Evolutionary conservation across 139 green algal species (phyloP).

Genomic region (Chlorella sorokiniana): DNA sequence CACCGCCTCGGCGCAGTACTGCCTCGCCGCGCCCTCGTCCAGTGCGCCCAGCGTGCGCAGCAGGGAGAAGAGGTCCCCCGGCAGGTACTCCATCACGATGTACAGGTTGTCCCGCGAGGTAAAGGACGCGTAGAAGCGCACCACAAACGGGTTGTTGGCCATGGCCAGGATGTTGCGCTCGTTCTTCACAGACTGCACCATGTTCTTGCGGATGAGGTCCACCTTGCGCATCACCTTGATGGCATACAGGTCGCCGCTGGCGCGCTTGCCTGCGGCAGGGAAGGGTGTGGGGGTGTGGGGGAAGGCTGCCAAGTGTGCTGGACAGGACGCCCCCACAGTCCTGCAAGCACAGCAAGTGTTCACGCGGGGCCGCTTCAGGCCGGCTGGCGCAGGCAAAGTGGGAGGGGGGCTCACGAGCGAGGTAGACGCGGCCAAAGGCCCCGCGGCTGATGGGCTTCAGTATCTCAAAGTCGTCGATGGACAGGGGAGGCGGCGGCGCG

Average conservation of each 20-base stretch:
- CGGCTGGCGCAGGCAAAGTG: too few relatives aligned
- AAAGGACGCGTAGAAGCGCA: slow-evolving; percentile 93
- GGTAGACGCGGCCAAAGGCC: slow-evolving; percentile 94
- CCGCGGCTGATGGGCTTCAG: slow-evolving; percentile 94
- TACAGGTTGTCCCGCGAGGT: slow-evolving; percentile 91
- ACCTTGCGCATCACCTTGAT: slow-evolving; percentile 94
- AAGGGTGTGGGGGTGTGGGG: background rate
- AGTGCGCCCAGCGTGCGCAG: slow-evolving; percentile 80
- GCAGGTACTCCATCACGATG: slow-evolving; percentile 98
- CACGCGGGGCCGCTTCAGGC: background rate
- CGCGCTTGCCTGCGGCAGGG: slow-evolving; percentile 62
- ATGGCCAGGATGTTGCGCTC: slow-evolving; percentile 95
- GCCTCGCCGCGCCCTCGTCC: slow-evolving; percentile 80
- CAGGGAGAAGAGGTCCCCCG: slow-evolving; percentile 85
- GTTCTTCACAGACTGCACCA: slow-evolving; percentile 87
- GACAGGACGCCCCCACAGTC: too few relatives aligned
- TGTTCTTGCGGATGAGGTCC: slow-evolving; percentile 96
- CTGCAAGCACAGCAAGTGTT: background rate
- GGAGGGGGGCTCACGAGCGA: slow-evolving; percentile 53
- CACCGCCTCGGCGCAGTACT: slow-evolving; percentile 91
- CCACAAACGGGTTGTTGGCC: slow-evolving; percentile 87
- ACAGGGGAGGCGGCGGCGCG: slow-evolving; percentile 36
- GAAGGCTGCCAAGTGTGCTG: too few relatives aligned
- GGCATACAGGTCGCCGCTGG: slow-evolving; percentile 79
- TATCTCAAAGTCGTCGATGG: slow-evolving; percentile 94